Evolutionary conservation across 257 asterid species (phyloP), one percentile per base, ranked within the genome.

Genomic region (Nicotiana obtusifolia): DNA sequence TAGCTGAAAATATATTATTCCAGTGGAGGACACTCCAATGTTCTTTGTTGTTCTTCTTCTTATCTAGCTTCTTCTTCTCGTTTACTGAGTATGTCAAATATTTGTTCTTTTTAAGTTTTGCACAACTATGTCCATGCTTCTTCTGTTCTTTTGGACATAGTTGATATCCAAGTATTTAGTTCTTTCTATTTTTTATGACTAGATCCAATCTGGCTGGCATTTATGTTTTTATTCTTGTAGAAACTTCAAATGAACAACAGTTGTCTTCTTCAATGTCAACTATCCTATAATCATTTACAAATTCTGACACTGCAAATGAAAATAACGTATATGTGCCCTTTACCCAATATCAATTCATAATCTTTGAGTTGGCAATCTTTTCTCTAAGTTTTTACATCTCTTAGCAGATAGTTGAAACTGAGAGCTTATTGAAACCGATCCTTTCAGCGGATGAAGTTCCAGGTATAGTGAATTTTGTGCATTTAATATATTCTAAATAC

Each of bases 401-500:
- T 79, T 84, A 75, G 66, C 90, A 96, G 99, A 83, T 88, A 10
- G 95, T 93, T 87, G 95, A 93, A 88, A 91, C 97, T 15, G 97
- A 96, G 87, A 92, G 94, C 84, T 87, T 96, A 86, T 85, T 94
- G 83, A 93, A 89, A 82, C 98, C 97, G 78, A 86, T 94, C 84
- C 89, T 91, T 85, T 89, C 93, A 66, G 89, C 89, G 59, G 98
- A 91, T 69, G 97, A 94, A 92, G 84, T 89, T 85, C 88, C 90
- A 66, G 97, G 99, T 95, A 81, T 81, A 57, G 26, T 22, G 15
- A 7, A 20, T 59, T 59, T 59, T 73, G 41, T 22, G 24, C 62
- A 47, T 73, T 47, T 22, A 24, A 22, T 20, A 28, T 20, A 35
- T 71, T 20, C 4, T 35, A 67, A 67, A 35, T 47, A 17, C 53